Evolutionary conservation across 2,329 filamentous ascomycete species (phyloP), one percentile per base, ranked within the genome.

Genomic region (Botrytis porri): DNA sequence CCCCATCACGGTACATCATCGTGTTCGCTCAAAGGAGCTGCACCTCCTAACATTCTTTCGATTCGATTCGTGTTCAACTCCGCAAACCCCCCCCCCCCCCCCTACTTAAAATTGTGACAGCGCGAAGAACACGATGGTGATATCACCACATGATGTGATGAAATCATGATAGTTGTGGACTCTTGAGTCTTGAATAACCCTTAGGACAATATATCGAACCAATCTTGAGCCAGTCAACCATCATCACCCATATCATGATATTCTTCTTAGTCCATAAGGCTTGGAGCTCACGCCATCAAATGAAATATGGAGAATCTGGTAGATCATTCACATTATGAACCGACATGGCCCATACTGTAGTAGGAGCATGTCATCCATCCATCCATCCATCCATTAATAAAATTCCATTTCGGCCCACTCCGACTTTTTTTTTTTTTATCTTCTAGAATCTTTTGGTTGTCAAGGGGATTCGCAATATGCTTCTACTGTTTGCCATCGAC

Each of bases 261-360:
- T 54, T 54, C n/a, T 45, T 39, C 35, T 67, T 29, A n/a, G 63
- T 4, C 63, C 63, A 66, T 69, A 54, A 35, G 35, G 51, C 20
- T 60, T 59, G 25, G 37, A 71, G 45, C 60, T 65, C 69, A 71
- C 69, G 43, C 69, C 69, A 65, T 65, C 29, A 29, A 37, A 66
- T 66, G 45, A 65, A 71, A 71, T 65, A 71, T 71, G 60, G 60
- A 71, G 69, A 43, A 65, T 32, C 16, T 54, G 8, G 60, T 54
- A 35, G 59, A 65, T 71, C 60, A 71, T 48, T n/a, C 39, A 29
- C 14, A 25, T 9, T 63, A 45, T 41, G 20, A 48, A 22, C 8
- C 41, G 20, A 65, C 16, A 35, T 35, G 32, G n/a, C n/a, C n/a
- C n/a, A n/a, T n/a, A n/a, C n/a, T n/a, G n/a, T n/a, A n/a, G n/a